Conservation (phyloP, 2,329 filamentous ascomycete genomes). For the Penicillium brevicompactum region DNA sequence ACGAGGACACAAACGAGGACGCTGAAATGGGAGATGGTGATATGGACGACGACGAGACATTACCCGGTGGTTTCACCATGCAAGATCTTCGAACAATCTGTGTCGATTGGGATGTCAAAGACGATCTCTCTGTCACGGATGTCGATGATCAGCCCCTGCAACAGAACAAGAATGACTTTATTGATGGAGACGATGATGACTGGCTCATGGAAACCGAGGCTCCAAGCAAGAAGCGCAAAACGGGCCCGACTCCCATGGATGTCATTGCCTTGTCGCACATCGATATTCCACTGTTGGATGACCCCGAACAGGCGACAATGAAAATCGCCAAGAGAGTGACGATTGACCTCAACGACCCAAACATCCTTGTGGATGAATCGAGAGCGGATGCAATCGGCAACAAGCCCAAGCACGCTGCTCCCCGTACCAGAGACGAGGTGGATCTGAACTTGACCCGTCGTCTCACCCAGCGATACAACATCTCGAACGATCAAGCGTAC, state of each 20-base stretch:
- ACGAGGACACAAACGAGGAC: constrained; percentile 52
- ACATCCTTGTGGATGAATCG: constrained; percentile 79
- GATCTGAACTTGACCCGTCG: constrained; percentile 71
- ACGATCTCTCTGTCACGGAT: constrained; percentile 33
- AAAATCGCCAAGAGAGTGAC: constrained; percentile 76
- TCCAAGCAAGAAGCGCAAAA: constrained; percentile 68
- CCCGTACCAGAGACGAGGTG: constrained; percentile 57
- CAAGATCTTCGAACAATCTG: constrained; percentile 84
- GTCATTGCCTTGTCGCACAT: constrained; percentile 58
- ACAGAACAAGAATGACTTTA: constrained; percentile 1
- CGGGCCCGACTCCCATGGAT: constrained; percentile 47
- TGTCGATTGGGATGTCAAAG: constrained; percentile 76
- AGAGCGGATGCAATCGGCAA: constrained; percentile 66
- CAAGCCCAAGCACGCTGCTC: constrained; percentile 40
- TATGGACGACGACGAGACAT: constrained; percentile 64
- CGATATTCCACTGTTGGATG: constrained; percentile 72
- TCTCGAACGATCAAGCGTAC: constrained; percentile 94
- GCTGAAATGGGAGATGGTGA: constrained; percentile 53
- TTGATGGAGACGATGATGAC: constrained; percentile 59
- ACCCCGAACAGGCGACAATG: constrained; percentile 73
- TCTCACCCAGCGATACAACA: constrained; percentile 83
- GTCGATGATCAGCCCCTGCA: constrained; percentile 20
- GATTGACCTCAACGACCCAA: constrained; percentile 84
- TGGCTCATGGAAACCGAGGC: constrained; percentile 51
- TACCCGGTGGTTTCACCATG: constrained; percentile 69